Percentiles rank a stretch among this genome's conserved stretches.
phyloP scores from a whole-genome alignment of 306 rosid species.

The Coriaria nepalensis region DNA sequence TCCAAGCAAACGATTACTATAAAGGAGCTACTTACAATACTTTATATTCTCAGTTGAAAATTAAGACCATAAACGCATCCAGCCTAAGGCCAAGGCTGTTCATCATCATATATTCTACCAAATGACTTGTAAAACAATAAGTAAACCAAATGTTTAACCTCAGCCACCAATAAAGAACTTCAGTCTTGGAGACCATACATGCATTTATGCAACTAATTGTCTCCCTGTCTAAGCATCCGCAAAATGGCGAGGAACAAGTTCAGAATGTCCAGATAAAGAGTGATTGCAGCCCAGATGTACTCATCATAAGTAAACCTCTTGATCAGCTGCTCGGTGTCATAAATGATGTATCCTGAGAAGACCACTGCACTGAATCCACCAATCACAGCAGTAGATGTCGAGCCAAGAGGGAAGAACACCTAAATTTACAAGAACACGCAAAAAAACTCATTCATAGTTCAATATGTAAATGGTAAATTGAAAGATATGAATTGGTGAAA shows the following conservation, averaged over 20 bases:
- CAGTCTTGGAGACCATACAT: too few relatives aligned
- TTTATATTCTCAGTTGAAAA: too few relatives aligned
- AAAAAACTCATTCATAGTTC: constrained; percentile 6
- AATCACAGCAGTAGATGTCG: constrained; percentile 50
- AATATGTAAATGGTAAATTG: neutral
- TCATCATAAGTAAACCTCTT: constrained; percentile 80
- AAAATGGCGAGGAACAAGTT: constrained; percentile 79
- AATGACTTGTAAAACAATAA: too few relatives aligned
- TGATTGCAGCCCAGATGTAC: constrained; percentile 85
- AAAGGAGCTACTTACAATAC: too few relatives aligned
- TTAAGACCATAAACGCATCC: too few relatives aligned
- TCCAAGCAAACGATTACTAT: too few relatives aligned
- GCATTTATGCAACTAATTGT: constrained; percentile 30
- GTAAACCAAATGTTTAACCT: too few relatives aligned
- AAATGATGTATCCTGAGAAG: constrained; percentile 74
- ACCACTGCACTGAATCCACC: constrained; percentile 70
- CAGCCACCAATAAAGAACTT: too few relatives aligned
- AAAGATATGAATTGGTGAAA: neutral
- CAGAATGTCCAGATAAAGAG: constrained; percentile 76
- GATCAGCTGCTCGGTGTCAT: constrained; percentile 79
- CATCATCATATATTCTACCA: too few relatives aligned
- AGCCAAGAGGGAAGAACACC: constrained; percentile 88
- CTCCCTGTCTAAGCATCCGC: constrained; percentile 64
- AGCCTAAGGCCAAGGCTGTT: too few relatives aligned
- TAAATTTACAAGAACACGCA: constrained; percentile 12